Base-by-base conservation (phyloP, 306 rosid species). In the Corylus avellana region DNA sequence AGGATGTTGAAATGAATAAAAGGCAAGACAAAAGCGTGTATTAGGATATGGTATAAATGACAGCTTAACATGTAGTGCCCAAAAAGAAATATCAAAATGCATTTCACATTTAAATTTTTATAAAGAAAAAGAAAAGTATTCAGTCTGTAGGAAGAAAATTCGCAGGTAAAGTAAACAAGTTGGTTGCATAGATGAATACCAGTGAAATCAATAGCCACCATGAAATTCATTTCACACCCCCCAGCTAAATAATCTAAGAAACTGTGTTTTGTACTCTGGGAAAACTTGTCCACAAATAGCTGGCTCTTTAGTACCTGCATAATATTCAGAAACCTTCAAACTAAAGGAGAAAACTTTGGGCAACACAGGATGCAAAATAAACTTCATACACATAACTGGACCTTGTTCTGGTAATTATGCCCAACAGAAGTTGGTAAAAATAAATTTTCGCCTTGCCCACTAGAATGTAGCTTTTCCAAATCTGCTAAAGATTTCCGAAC, bases 151-250 rank as follows among this genome's bases (percentile, higher is more conserved):
- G 55, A n/a, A 78, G 59, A 63, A 67, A 32, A 12, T 51, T 55
- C 8, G 7, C 18, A 61, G 47, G 25, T 53, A 73, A 35, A 14
- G 4, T 51, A 68, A 39, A 42, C 51, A 42, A 68, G 51, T 68
- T 68, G 32, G 11, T n/a, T 17, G 53, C 35, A 9, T 66, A 73
- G 50, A 64, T 55, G 66, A 70, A 37, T 76, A 96, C 99, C 99
- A 75, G 99, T 96, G 81, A 90, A 96, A 89, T 96, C 99, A 77
- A 96, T 75, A 74, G 98, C 98, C 77, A 90, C 94, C 99, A 96
- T 93, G 85, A 96, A 93, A 86, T 89, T 96, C 88, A 96, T 81
- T 86, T 93, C 96, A 87, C 86, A 89, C 55, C 98, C 99, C 78
- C 88, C 97, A 42, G 94, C 88, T 90, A 96, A 87, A 90, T 91